Conservation (phyloP, 208 protist genomes). For the Acanthamoeba royreba region DNA sequence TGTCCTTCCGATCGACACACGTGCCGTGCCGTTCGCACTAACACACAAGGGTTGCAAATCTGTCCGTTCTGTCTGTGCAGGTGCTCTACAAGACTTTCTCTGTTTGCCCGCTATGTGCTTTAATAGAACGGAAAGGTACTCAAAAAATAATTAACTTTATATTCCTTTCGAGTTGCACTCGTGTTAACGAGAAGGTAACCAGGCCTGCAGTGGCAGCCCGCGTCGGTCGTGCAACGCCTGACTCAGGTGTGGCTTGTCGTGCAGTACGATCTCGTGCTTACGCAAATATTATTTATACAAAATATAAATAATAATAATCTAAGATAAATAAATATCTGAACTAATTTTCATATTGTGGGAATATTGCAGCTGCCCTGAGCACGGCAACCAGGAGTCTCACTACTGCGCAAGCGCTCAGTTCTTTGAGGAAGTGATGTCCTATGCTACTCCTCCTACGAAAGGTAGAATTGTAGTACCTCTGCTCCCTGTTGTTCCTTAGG, state of each 20-base stretch:
- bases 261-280: background rate
- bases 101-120: background rate
- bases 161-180: background rate
- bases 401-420: constrained; percentile 8
- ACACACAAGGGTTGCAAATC: too few relatives aligned
- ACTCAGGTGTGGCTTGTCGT: background rate
- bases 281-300: too few relatives aligned
- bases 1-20: too few relatives aligned
- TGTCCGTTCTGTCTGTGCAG: too few relatives aligned
- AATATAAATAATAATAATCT: too few relatives aligned
- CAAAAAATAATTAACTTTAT: background rate
- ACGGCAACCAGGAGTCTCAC: constrained; percentile 2
- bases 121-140: background rate
- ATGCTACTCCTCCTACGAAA: background rate
- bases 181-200: too few relatives aligned
- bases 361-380: background rate
- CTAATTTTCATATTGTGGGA: background rate
- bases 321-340: too few relatives aligned
- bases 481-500: background rate
- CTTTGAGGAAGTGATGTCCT: constrained; percentile 2
- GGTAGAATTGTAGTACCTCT: background rate
- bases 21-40: too few relatives aligned
- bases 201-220: background rate
- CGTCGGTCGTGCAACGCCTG: background rate
- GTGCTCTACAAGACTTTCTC: constrained; percentile 27